Evolutionary conservation across 768 basidiomycete species (phyloP), one percentile per base, ranked within the genome.

Genomic region (Myochromella boudieri): DNA sequence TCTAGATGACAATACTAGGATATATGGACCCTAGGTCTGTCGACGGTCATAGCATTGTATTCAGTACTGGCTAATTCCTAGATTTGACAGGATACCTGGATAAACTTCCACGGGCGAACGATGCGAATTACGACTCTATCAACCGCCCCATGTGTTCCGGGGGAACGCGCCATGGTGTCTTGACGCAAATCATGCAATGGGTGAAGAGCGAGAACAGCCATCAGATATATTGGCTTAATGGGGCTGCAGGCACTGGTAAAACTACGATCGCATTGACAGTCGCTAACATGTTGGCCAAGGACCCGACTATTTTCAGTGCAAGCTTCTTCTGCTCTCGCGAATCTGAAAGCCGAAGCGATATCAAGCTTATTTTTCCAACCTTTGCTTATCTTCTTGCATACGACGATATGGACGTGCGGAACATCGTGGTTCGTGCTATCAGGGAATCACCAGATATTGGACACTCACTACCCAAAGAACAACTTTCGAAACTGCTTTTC

Each of bases 301-400:
- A 48, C 21, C 18, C 40, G 31, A 37, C 43, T 15, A 44, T 44
- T 15, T 53, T 63, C 7, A 62, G 60, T 12, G 62, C 60, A 1
- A 63, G 57, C 46, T 64, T 65, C 44, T 66, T 66, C 46, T 66
- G 60, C 31, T 60, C 60, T 9, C 51, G 58, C 5, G 54, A 53
- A 12, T 55, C 48, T n/a, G 53, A 41, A 18, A 57, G 64, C 29
- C 49, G 54, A 22, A 60, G 63, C 22, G 46, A 65, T 37, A 31
- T 59, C 1, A 36, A 36, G 6, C 55, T 50, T 46, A 57, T 65
- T 12, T 59, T 64, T 42, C 56, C 60, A 11, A 58, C 62, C 0
- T 41, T 66, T 18, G 52, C 58, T 2, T 49, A 57, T 40, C 49
- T 49, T 12, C 54, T 66, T 8, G 60, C 59, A 10, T 42, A 42